phyloP scores from a whole-genome alignment of 768 basidiomycete species.

The Hygrophoropsis aurantiaca region DNA sequence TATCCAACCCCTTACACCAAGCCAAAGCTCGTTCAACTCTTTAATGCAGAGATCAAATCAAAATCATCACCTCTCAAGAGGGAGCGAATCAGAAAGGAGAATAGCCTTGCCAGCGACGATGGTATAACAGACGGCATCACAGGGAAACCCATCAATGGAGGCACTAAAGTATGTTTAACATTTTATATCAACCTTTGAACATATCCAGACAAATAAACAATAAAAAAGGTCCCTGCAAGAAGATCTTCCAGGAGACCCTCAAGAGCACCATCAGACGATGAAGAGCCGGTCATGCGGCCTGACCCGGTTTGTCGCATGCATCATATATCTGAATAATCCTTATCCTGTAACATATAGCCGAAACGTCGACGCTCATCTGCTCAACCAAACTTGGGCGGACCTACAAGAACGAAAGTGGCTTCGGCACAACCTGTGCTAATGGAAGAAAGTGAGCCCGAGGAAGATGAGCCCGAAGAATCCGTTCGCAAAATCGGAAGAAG shows the following conservation, averaged over 20 bases:
- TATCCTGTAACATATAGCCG: conserved; percentile 42
- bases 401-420: conserved; percentile 36
- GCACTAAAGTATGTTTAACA: conserved; percentile 39
- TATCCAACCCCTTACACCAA: conserved; percentile 79
- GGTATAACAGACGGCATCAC: conserved; percentile 84
- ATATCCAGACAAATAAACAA: conserved; percentile 14
- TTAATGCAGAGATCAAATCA: conserved; percentile 73
- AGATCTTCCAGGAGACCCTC: conserved; percentile 69
- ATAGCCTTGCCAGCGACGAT: conserved; percentile 75
- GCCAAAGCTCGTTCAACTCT: conserved; percentile 71
- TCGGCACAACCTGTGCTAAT: conserved; percentile 45
- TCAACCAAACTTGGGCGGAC: conserved; percentile 62
- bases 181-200: conserved; percentile 3
- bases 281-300: conserved; percentile 40
- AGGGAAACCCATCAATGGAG: conserved; percentile 59
- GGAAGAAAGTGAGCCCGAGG: conserved; percentile 81
- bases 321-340: conserved; percentile 6
- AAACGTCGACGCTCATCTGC: conserved; percentile 81
- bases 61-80: conserved; percentile 56
- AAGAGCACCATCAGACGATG: conserved; percentile 48
- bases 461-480: conserved; percentile 61
- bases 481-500: conserved; percentile 59
- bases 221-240: conserved; percentile 37
- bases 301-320: conserved; percentile 51
- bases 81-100: conserved; percentile 63